Conservation (phyloP, 2,329 filamentous ascomycete genomes). For the Apiospora malaysiana region DNA sequence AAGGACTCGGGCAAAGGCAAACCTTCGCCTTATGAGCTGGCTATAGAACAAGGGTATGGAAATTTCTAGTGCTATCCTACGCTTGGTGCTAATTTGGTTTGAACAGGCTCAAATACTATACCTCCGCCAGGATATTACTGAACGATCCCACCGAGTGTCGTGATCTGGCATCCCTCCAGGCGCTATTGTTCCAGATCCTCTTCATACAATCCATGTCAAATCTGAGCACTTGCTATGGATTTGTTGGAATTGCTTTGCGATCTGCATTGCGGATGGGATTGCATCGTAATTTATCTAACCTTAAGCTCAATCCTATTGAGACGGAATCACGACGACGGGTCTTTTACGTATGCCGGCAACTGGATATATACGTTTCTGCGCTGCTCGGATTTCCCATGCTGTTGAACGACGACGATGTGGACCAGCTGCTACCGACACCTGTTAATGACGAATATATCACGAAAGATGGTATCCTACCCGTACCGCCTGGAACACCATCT, state of each 20-base stretch:
- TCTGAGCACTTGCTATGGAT: slow-evolving; percentile 79
- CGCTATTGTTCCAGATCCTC: slow-evolving; percentile 79
- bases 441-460: slow-evolving; percentile 73
- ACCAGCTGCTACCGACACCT: slow-evolving; percentile 68
- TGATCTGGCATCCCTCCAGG: slow-evolving; percentile 76
- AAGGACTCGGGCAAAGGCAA: slow-evolving; percentile 28
- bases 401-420: slow-evolving; percentile 68
- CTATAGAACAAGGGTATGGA: slow-evolving; percentile 60
- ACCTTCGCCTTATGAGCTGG: slow-evolving; percentile 42
- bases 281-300: slow-evolving; percentile 73
- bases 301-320: slow-evolving; percentile 67
- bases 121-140: slow-evolving; percentile 68
- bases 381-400: slow-evolving; percentile 70
- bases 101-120: slow-evolving; percentile 75
- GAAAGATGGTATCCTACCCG: slow-evolving; percentile 58
- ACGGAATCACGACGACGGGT: slow-evolving; percentile 67
- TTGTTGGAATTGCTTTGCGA: slow-evolving; percentile 77
- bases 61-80: background rate
- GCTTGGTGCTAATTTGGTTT: slow-evolving; percentile 30
- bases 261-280: slow-evolving; percentile 79
- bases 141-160: slow-evolving; percentile 72
- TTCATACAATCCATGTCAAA: slow-evolving; percentile 83
- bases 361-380: slow-evolving; percentile 74
- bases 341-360: slow-evolving; percentile 72
- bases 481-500: slow-evolving; percentile 61